phyloP scores from a whole-genome alignment of 2,329 filamentous ascomycete species.

The Rutstroemia sp. region DNA sequence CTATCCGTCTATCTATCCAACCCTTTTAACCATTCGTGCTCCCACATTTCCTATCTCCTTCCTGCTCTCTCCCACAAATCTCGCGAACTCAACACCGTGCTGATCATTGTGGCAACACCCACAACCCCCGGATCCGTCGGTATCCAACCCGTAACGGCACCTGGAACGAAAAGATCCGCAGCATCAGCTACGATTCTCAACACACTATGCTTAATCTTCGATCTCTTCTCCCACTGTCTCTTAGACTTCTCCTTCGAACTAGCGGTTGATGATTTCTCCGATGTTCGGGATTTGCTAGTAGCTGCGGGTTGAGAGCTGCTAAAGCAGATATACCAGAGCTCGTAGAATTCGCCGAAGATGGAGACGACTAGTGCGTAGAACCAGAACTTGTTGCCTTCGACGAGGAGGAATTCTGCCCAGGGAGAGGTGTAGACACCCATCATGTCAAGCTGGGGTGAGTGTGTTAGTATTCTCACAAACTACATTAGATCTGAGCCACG shows the following conservation, averaged over 20 bases:
- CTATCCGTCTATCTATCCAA: not conserved
- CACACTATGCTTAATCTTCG: not conserved
- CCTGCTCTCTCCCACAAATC: constrained; percentile 51
- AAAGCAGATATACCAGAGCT: not conserved
- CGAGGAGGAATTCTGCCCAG: constrained; percentile 39
- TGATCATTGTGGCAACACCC: constrained; percentile 51
- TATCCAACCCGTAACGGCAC: constrained; percentile 53
- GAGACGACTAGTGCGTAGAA: constrained; percentile 44
- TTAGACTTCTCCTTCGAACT: not conserved
- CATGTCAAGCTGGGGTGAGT: constrained; percentile 31
- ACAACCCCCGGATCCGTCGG: constrained; percentile 43
- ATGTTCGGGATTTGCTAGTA: not conserved
- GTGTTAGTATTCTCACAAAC: not conserved
- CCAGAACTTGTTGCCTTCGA: constrained; percentile 65
- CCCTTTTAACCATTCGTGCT: not conserved
- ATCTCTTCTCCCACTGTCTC: not conserved
- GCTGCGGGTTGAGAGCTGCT: not conserved
- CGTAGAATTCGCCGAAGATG: constrained; percentile 32
- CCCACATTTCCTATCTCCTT: not conserved
- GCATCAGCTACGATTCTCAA: constrained; percentile 42
- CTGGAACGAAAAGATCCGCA: constrained; percentile 57
- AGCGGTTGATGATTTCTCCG: not conserved
- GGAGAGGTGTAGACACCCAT: constrained; percentile 41
- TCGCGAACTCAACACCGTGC: constrained; percentile 51
- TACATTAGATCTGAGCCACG: not conserved